These are phyloP conservation scores for Claviceps purpurea DNA, from an alignment of 2,329 filamentous ascomycete genomes.

Conservation along the genomic window DNA sequence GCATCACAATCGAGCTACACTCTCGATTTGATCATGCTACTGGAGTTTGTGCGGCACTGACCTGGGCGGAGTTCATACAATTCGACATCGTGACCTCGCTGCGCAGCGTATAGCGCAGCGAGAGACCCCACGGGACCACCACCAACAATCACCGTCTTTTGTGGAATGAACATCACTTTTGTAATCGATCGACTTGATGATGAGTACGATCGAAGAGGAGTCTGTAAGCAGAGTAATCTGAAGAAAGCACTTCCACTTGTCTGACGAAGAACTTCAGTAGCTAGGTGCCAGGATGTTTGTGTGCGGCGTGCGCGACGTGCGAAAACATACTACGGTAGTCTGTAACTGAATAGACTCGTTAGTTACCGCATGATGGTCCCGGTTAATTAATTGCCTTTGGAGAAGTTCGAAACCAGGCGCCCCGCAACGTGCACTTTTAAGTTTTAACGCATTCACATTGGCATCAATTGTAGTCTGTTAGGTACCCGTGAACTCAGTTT, in stretches of 20 bases:
- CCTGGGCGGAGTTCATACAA: constrained; percentile 87
- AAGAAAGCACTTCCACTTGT: neutral
- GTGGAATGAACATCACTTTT: constrained; percentile 1
- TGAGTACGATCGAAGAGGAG: neutral
- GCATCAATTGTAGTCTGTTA: too few relatives aligned
- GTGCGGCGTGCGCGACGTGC: neutral
- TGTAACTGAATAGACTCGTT: neutral
- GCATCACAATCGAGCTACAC: neutral
- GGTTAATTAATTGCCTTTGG: neutral
- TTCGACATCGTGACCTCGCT: constrained; percentile 78
- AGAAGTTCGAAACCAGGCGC: too few relatives aligned
- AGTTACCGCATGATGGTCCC: neutral
- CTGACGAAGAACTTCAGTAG: neutral
- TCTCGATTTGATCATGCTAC: neutral
- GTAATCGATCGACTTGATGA: neutral
- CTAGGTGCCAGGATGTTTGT: neutral
- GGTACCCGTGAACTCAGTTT: too few relatives aligned
- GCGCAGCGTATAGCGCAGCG: constrained; percentile 83
- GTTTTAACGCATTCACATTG: too few relatives aligned
- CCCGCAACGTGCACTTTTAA: too few relatives aligned
- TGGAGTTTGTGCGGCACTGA: constrained; percentile 30
- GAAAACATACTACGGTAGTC: neutral
- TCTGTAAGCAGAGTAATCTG: neutral
- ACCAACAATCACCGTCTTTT: constrained; percentile 75
- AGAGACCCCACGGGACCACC: constrained; percentile 88